Evolutionary conservation across 108 stramenopile species (phyloP), one percentile per base, ranked within the genome.

Genomic region (Fistulifera pelliculosa): DNA sequence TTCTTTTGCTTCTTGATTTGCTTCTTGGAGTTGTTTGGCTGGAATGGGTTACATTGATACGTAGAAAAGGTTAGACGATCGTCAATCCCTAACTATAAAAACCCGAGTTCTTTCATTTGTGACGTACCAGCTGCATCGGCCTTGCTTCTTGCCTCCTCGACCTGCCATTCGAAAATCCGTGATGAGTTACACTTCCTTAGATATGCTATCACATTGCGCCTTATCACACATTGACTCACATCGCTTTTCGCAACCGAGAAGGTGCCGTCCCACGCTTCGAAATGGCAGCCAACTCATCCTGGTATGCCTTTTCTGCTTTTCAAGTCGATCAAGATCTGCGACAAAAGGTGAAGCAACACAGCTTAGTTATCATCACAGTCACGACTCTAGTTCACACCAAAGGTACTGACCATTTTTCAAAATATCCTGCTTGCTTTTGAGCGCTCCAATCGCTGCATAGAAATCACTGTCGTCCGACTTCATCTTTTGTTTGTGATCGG

Each of bases 1-100:
- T n/a, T 67, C 64, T 27, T 82, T 65, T 17, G 77, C 75, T 47
- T 87, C 61, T 10, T 51, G 65, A 12, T 72, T 83, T 17, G 75
- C 74, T 13, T 76, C 60, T 23, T 78, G 74, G 41, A 70, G 60
- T 8, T 67, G 58, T 21, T 62, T 62, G 26, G 71, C 71, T 47
- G 39, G 16, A 18, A 59, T 11, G 38, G 25, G 2, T n/a, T 41
- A 47, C 5, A 18, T 11, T 5, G 38, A 39, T 41, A 16, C 14
- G 27, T 53, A 14, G 25, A 8, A 16, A 22, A 10, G 28, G 18
- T 15, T 25, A 39, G 27, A 42, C 16, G 38, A n/a, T n/a, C n/a
- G n/a, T n/a, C n/a, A n/a, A n/a, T n/a, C n/a, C n/a, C n/a, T 53
- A 53, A 27, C 27, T 8, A 53, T 27, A 53, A 16, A 11, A 11